Percentiles rank a stretch among this genome's conserved stretches.
Evolutionary conservation across 106 monocot species (phyloP).

Genomic region (Dioscorea zingiberensis): DNA sequence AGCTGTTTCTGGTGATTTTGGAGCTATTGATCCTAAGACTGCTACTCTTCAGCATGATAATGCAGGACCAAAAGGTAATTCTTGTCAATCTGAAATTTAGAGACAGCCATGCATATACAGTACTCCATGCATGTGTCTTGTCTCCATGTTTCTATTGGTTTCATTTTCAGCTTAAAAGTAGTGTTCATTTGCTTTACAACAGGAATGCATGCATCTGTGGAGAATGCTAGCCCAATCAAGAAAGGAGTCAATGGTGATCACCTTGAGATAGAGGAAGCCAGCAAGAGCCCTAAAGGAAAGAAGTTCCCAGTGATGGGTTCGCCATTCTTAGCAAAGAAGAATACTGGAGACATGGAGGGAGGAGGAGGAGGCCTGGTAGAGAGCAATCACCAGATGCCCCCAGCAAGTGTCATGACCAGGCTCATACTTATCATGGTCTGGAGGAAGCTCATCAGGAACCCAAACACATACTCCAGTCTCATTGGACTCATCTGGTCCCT

Average conservation of each 20-base stretch:
- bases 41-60: no score
- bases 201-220: constrained; percentile 19
- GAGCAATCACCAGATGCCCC: constrained; percentile 52
- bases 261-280: constrained; percentile 52
- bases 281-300: constrained; percentile 14
- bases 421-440: constrained; percentile 84
- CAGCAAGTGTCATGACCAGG: constrained; percentile 69
- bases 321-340: constrained; percentile 28
- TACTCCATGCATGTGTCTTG: no score
- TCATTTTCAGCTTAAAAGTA: neutral
- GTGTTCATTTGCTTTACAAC: neutral
- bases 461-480: constrained; percentile 80
- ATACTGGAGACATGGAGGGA: neutral
- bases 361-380: constrained; percentile 4
- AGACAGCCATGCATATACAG: no score
- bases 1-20: constrained; percentile 50
- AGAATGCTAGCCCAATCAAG: constrained; percentile 28
- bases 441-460: constrained; percentile 84
- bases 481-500: constrained; percentile 70
- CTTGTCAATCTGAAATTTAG: no score
- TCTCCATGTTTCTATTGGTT: no score
- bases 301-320: constrained; percentile 27
- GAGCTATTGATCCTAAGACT: constrained; percentile 13
- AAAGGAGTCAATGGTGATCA: constrained; percentile 16
- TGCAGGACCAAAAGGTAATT: constrained; percentile 37